Base-by-base conservation (phyloP, 2,329 filamentous ascomycete genomes). In the Thelonectria rubi region DNA sequence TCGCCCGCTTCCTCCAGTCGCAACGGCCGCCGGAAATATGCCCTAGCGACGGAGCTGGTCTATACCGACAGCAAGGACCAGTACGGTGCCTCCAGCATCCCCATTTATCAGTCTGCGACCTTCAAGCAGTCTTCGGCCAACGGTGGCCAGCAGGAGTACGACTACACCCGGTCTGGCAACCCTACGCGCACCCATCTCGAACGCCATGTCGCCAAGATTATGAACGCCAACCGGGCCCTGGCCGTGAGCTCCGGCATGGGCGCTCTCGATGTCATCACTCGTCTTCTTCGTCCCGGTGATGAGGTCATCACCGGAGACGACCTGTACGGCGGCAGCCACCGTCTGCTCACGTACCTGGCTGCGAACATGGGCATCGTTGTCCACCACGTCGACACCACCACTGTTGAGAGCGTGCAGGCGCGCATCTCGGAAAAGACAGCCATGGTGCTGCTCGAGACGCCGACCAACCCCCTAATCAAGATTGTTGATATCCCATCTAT, bases 221-320 rank as follows among this genome's bases (percentile, higher is more conserved):
- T 99, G 96, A 94, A 92, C 71, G 95, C 95, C 47, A 88, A 89
- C 72, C 91, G 96, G 58, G 92, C 93, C 10, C 86, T 99, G 52
- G 94, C 96, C 50, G 94, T 98, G 46, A 93, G 94, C 55, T 98
- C 94, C 1, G 95, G 95, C 60, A 99, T 99, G 95, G 95, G 93
- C 55, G 95, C 95, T 21, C 82, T 98, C 72, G 95, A 99, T 78
- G 94, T 99, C 66, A 97, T 99, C 69, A 96, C 93, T 15, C 90
- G 95, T 55, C 83, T 98, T 14, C 84, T 99, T 52, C 88, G 91
- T 62, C 94, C 95, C 0, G 95, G 95, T 62, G 95, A 99, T 75
- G 94, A 99, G 79, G 96, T 99, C 39, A 91, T 99, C 58, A 97
- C 95, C 1, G 96, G 96, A 40, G 94, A 98, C 75, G 95, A 99